Base-by-base conservation (phyloP, 345 rosid genomes). In the Gossypium herbaceum region DNA sequence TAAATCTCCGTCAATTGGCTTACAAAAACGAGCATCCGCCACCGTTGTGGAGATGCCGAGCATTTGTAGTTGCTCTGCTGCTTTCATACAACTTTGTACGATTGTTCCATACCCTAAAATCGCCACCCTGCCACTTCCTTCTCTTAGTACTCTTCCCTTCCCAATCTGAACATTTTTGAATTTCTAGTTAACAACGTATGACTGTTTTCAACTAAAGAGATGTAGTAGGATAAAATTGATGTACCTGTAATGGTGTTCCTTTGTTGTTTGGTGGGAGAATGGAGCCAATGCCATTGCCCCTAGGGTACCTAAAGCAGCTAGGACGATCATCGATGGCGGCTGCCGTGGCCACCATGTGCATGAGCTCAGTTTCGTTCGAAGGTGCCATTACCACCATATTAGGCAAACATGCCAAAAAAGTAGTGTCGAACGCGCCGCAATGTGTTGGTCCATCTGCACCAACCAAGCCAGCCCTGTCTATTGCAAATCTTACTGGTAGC, bases 361-460 rank as follows among this genome's bases (percentile, higher is more conserved):
- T 79, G 25, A 82, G 87, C 73, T 87, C 91, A 6, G 82, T 77
- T 77, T 87, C 87, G 45, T 82, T 65, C 0, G 87, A 84, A 12
- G 89, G 91, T 34, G 88, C 89, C 89, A 88, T 83, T 54, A 86
- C 91, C 67, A 87, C 91, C 89, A 86, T 84, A 72, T 87, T 87
- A 0, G 91, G 89, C 52, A 87, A 71, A 60, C 91, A 82, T 29
- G 90, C 87, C 87, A 85, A 85, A 80, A 71, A 87, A 52, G 87
- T 82, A 6, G 83, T 80, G 78, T 87, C 88, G 22, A 87, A 87
- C 2, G 86, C 84, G 4, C 87, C 87, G 3, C 88, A 85, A 66
- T 87, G 88, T 0, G 88, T 87, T 13, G 90, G 90, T 43, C 90
- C 88, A 52, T 87, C 90, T 17, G 82, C 87, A 22, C 87, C 90